Percentiles rank a stretch among this genome's conserved stretches.
Evolutionary conservation across 2,329 filamentous ascomycete species (phyloP).

Genomic region (Colletotrichum tamarilloi): DNA sequence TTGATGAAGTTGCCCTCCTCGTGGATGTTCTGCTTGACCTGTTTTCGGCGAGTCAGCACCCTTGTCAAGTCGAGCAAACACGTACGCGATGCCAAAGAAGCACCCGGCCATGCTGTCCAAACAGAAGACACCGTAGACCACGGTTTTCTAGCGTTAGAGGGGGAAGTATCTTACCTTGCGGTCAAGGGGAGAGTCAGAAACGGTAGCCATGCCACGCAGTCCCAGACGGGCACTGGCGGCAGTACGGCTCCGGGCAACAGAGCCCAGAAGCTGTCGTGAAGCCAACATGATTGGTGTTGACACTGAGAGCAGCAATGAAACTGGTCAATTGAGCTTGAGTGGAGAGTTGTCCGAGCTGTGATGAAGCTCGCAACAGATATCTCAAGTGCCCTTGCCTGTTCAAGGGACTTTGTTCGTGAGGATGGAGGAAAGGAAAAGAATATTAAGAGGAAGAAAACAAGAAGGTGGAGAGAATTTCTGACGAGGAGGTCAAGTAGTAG

Average conservation of each 20-base stretch:
- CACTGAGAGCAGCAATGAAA: slow-evolving; percentile 34
- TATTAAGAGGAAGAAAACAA: slow-evolving; percentile 33
- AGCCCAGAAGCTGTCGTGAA: slow-evolving; percentile 76
- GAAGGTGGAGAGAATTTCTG: slow-evolving; percentile 43
- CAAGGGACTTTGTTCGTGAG: slow-evolving; percentile 21
- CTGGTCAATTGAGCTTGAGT: slow-evolving; percentile 45
- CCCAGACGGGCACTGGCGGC: slow-evolving; percentile 66
- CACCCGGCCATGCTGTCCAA: not conserved
- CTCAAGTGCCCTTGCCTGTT: slow-evolving; percentile 31
- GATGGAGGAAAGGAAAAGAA: slow-evolving; percentile 41
- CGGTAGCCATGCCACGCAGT: slow-evolving; percentile 83
- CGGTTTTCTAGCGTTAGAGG: not conserved
- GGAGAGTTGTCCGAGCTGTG: slow-evolving; percentile 33
- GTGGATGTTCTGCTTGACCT: slow-evolving; percentile 95
- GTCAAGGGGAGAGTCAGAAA: slow-evolving; percentile 86
- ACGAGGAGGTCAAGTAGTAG: slow-evolving; percentile 33
- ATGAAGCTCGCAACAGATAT: slow-evolving; percentile 24
- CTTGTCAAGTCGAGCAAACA: not conserved
- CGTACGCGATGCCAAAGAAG: not conserved
- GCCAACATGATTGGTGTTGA: slow-evolving; percentile 72
- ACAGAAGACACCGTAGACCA: no score
- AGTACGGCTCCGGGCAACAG: slow-evolving; percentile 70
- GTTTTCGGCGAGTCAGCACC: slow-evolving; percentile 20
- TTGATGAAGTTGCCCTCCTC: slow-evolving; percentile 98
- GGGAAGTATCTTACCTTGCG: slow-evolving; percentile 75